Evolutionary conservation across 1,284 basidiomycete species (phyloP), one percentile per base, ranked within the genome.

Genomic region (Melampsora larici-populina): DNA sequence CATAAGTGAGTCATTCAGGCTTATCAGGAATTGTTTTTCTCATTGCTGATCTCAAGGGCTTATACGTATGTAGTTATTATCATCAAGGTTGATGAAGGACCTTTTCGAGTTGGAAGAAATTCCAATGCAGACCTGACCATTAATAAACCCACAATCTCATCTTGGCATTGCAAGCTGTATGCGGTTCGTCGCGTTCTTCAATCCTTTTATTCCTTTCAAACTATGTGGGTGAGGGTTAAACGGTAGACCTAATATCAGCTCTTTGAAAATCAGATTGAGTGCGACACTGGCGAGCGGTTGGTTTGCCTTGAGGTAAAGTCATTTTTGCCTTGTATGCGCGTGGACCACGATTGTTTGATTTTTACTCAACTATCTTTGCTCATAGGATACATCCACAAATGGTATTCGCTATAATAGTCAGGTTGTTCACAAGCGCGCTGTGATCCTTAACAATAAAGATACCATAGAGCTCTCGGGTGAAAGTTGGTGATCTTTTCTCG

Each of bases 91-190:
- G 66, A 75, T 36, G 73, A 77, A n/a, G 24, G 67, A 9, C 74
- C 74, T 31, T 70, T 64, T 48, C 58, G 66, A 26, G 24, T 77
- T 33, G 74, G 74, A 18, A 68, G 74, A 36, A 49, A 77, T 46
- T 46, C 40, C 18, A 31, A 64, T 36, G 74, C 74, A 1, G 74
- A 77, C 60, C 26, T 77, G 40, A 77, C 66, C 4, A 68, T 77
- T n/a, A 65, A 77, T 64, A 77, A 77, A 63, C 74, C 74, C 26
- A 77, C 67, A 9, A 65, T 77, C 49, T 77, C 74, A 29, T 68
- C 66, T 43, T 77, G 74, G 74, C 74, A 77, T 40, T 77, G 74
- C 63, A 77, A 77, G 62, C 13, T 77, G 29, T 77, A 77, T 55
- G 74, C 74, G 49, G 74, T 77, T 31, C 69, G 60, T 68, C 26